Percentiles rank a stretch among this genome's conserved stretches.
phyloP scores from a whole-genome alignment of 2,329 filamentous ascomycete species.

The Venturia aucupariae region DNA sequence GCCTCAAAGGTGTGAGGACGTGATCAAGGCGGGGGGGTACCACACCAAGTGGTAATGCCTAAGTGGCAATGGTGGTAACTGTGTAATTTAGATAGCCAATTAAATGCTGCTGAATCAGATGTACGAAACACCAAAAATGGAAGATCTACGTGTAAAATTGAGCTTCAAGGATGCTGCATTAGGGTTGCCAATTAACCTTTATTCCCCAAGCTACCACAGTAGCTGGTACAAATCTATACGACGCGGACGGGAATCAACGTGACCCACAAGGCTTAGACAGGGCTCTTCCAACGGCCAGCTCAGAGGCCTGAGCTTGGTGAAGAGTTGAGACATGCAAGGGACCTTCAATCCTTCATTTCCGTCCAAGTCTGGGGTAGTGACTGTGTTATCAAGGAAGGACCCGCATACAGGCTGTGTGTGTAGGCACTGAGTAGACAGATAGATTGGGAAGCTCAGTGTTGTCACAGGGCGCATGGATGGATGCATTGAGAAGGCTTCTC shows the following conservation, averaged over 20 bases:
- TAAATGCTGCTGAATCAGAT: too few relatives aligned
- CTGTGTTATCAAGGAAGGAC: background rate
- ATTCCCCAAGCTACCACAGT: too few relatives aligned
- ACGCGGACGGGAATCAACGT: background rate
- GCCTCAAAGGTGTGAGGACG: too few relatives aligned
- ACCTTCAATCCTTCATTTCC: slow-evolving; percentile 1
- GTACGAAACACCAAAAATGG: too few relatives aligned
- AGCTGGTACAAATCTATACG: background rate
- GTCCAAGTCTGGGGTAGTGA: background rate
- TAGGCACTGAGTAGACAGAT: background rate
- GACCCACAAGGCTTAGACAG: background rate
- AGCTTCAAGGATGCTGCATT: too few relatives aligned
- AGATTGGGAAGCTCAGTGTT: background rate
- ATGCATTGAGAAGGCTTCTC: background rate
- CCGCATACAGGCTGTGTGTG: background rate
- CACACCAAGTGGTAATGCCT: too few relatives aligned
- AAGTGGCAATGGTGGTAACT: too few relatives aligned
- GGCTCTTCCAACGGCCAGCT: background rate
- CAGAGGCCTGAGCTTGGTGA: background rate
- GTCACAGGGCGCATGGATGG: background rate
- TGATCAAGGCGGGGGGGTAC: too few relatives aligned
- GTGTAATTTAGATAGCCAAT: too few relatives aligned
- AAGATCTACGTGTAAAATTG: too few relatives aligned
- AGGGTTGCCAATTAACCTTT: too few relatives aligned
- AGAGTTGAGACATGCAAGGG: background rate